These are phyloP conservation scores for Penicillium sp. DNA, from an alignment of 2,329 filamentous ascomycete species.

Conservation along the genomic window DNA sequence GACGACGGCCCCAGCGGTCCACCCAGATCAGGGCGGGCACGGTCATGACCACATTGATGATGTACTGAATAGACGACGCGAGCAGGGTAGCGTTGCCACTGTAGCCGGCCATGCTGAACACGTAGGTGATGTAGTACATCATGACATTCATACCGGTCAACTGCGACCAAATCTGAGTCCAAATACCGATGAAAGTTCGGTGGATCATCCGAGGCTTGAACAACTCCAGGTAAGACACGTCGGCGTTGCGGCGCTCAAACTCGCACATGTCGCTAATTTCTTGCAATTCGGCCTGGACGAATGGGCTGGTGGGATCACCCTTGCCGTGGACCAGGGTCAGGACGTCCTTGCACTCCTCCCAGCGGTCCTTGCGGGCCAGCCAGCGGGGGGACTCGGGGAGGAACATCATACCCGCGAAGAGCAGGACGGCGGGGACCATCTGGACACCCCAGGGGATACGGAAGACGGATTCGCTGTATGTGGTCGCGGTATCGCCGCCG, in stretches of 20 bases:
- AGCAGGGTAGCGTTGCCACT: slow-evolving; percentile 62
- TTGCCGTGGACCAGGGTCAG: slow-evolving; percentile 64
- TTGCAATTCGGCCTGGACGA: slow-evolving; percentile 68
- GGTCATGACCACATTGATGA: slow-evolving; percentile 82
- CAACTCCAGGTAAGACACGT: slow-evolving; percentile 73
- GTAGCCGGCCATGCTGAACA: slow-evolving; percentile 74
- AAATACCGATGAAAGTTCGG: slow-evolving; percentile 71
- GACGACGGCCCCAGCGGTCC: slow-evolving; percentile 75
- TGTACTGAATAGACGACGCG: slow-evolving; percentile 71
- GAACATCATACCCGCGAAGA: slow-evolving; percentile 59
- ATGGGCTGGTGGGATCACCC: slow-evolving; percentile 65
- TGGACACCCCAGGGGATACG: slow-evolving; percentile 68
- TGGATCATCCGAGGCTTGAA: slow-evolving; percentile 75
- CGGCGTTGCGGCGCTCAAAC: slow-evolving; percentile 70
- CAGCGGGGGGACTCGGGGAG: slow-evolving; percentile 64
- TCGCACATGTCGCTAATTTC: slow-evolving; percentile 75
- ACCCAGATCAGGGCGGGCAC: slow-evolving; percentile 74
- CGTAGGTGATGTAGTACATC: slow-evolving; percentile 73
- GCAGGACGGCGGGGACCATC: slow-evolving; percentile 62
- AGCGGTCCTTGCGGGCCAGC: slow-evolving; percentile 65
- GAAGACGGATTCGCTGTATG: slow-evolving; percentile 57
- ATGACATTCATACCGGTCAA: slow-evolving; percentile 77
- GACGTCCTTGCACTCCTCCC: slow-evolving; percentile 57
- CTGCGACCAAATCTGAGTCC: slow-evolving; percentile 76
- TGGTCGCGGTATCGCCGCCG: slow-evolving; percentile 41